Evolutionary conservation across 257 asterid genomes (phyloP).

Genomic region (Orobanche coerulescens): DNA sequence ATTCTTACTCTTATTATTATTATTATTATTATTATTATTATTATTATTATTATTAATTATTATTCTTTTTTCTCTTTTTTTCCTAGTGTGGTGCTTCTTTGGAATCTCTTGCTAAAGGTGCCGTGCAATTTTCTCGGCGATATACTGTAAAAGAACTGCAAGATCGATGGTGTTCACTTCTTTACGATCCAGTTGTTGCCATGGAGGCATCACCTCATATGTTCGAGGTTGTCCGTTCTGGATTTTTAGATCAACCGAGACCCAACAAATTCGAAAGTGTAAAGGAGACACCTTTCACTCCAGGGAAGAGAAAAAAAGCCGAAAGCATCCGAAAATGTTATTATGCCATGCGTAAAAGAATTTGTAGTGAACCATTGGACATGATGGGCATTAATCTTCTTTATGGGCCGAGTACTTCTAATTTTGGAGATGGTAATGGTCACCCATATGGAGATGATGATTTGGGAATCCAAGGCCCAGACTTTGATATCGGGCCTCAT

Average conservation of each 20-base stretch:
- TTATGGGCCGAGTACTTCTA: conserved; percentile 24
- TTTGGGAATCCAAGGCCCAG: conserved; percentile 36
- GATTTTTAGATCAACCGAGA: conserved; percentile 29
- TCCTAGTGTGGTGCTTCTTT: conserved; percentile 78
- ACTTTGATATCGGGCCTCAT: conserved; percentile 11
- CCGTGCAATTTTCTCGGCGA: conserved; percentile 63
- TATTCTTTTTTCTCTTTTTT: not conserved
- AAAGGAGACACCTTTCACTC: conserved; percentile 28
- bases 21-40: no score
- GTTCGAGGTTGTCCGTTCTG: conserved; percentile 38
- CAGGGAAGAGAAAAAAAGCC: conserved; percentile 54
- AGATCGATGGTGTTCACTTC: conserved; percentile 77
- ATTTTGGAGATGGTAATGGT: conserved; percentile 23
- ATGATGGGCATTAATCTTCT: conserved; percentile 31
- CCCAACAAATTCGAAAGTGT: conserved; percentile 28
- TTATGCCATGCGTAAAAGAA: conserved; percentile 62
- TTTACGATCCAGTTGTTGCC: conserved; percentile 64
- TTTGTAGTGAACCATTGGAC: conserved; percentile 37
- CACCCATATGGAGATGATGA: conserved; percentile 23
- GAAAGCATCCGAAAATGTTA: conserved; percentile 49
- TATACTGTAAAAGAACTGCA: conserved; percentile 55
- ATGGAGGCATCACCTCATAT: conserved; percentile 48
- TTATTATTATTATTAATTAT: no score
- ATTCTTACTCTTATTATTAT: no score
- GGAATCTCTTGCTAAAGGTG: conserved; percentile 85